Evolutionary conservation across 202 grass and related monocot genomes (phyloP), one percentile per base, ranked within the genome.

Genomic region (Sporobolus alterniflorus): DNA sequence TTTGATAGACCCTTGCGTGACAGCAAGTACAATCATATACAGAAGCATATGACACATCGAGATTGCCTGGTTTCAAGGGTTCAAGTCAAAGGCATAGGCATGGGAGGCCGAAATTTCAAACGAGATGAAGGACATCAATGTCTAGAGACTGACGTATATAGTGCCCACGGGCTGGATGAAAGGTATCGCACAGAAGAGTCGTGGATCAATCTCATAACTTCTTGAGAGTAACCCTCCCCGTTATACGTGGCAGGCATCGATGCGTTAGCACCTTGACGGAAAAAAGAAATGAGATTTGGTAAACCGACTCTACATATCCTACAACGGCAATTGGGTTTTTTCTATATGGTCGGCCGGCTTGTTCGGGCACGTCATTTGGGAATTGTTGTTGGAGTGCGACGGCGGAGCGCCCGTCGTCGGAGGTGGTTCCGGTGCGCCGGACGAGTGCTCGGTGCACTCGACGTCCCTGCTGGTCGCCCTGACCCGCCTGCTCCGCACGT

Each of bases 381-480:
- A 39, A 39, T 39, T 55, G 55, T 7, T 68, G 47, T 22, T 82
- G 0, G 67, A 65, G 14, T 29, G 57, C 16, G 64, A 54, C 7
- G 43, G 72, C 4, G 10, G 36, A 33, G 54, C 57, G 18, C n/a
- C n/a, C n/a, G 5, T 1, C 11, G 26, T 47, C 3, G 57, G 73
- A 25, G 33, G 49, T 4, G 21, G 30, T 51, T 57, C 15, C 8
- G 30, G 68, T 4, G 36, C 13, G 76, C 54, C n/a, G 67, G 26
- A 41, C 31, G 84, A 87, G 69, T 90, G 77, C 83, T 90, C 92
- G 22, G 84, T 88, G 89, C 92, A 94, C 84, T 89, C 89, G 76
- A 94, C 67, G 73, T 90, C n/a, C n/a, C n/a, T n/a, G n/a, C n/a
- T 94, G 59, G 87, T 92, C 82, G 89, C 81, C 48, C 68, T 82